A percentile compares a stretch with the other conserved stretches of the same genome.
phyloP scores from a whole-genome alignment of 176 grass and related monocot species.

The Zoysia pacifica region DNA sequence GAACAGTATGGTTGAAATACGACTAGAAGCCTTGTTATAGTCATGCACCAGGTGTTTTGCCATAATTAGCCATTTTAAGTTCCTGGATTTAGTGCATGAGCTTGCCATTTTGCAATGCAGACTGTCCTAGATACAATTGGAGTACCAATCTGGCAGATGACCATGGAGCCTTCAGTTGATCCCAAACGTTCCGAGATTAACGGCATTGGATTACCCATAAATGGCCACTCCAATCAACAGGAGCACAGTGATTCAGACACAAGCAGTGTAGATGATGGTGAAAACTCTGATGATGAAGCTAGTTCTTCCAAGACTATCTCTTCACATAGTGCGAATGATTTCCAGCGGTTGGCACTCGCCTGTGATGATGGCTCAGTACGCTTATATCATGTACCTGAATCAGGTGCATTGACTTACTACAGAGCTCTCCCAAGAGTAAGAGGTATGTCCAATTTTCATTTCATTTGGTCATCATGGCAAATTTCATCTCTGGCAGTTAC shows the following conservation, averaged over 20 bases:
- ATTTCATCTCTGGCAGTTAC: slow-evolving; percentile 30
- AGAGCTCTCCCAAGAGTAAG: slow-evolving; percentile 85
- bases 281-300: slow-evolving; percentile 57
- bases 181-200: slow-evolving; percentile 34
- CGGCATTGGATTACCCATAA: slow-evolving; percentile 15
- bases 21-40: background rate
- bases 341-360: slow-evolving; percentile 71
- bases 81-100: slow-evolving; percentile 8
- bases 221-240: slow-evolving; percentile 56
- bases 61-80: background rate
- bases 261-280: slow-evolving; percentile 70
- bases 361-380: slow-evolving; percentile 89
- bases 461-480: slow-evolving; percentile 1
- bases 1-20: background rate
- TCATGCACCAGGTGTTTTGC: background rate
- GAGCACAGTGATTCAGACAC: slow-evolving; percentile 55
- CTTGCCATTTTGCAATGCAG: slow-evolving; percentile 48
- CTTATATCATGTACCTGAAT: slow-evolving; percentile 72
- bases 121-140: slow-evolving; percentile 71
- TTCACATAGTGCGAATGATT: slow-evolving; percentile 30
- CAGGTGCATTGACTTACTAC: slow-evolving; percentile 69
- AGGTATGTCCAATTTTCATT: slow-evolving; percentile 58
- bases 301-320: slow-evolving; percentile 42
- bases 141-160: slow-evolving; percentile 84
- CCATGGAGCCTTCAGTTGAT: slow-evolving; percentile 68